A percentile compares a stretch with the other conserved stretches of the same genome.
Conservation (phyloP, 805 yeast species). For the Cephaloascus albidus region DNA sequence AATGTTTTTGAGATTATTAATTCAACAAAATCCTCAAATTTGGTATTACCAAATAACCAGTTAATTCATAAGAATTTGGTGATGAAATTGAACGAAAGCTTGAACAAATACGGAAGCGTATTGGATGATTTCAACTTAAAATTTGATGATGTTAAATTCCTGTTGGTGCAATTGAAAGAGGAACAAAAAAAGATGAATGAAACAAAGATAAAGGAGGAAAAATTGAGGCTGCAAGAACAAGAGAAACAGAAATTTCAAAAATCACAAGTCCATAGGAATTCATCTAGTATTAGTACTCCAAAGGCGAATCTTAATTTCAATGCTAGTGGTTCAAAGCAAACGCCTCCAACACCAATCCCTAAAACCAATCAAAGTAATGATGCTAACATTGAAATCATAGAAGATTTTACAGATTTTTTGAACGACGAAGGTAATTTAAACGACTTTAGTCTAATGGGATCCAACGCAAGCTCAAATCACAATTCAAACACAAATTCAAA, state of each 20-base stretch:
- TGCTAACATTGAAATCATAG: background rate
- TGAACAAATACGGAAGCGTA: background rate
- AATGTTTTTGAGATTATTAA: background rate
- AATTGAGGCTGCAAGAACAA: constrained; percentile 13
- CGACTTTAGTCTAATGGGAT: background rate
- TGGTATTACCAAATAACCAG: background rate
- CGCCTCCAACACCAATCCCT: background rate
- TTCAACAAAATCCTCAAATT: background rate
- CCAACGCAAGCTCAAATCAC: background rate
- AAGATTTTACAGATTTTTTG: background rate
- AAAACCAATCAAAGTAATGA: background rate
- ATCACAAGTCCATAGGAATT: background rate
- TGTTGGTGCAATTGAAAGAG: constrained; percentile 14
- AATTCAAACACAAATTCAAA: background rate
- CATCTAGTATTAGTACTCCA: background rate
- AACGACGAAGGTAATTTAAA: background rate
- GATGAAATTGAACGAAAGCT: background rate
- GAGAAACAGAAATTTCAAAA: background rate
- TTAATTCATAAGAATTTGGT: background rate
- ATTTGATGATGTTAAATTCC: background rate
- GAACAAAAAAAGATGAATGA: constrained; percentile 23
- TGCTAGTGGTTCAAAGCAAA: background rate
- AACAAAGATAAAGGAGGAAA: constrained; percentile 20
- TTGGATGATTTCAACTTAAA: background rate
- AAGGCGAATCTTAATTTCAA: background rate